Percentiles rank a stretch among this genome's conserved stretches.
phyloP scores from a whole-genome alignment of 768 basidiomycete species.

The Agaricus blazei region DNA sequence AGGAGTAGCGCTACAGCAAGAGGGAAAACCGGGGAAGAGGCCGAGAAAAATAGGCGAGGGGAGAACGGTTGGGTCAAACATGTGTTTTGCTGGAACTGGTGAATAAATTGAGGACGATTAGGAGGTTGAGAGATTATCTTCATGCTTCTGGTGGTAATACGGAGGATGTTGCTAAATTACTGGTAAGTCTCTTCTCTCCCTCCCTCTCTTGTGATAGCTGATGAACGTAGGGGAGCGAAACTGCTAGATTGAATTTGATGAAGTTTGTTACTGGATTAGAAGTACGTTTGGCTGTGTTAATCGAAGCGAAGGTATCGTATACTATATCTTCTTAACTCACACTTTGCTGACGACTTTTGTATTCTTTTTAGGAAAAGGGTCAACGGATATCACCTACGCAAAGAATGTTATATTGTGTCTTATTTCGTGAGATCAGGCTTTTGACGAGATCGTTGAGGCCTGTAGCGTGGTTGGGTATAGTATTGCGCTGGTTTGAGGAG shows the following conservation, averaged over 20 bases:
- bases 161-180: not conserved
- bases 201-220: not conserved
- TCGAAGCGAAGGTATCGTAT: constrained; percentile 49
- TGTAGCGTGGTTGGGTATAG: constrained; percentile 45
- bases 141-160: not conserved
- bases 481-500: constrained; percentile 39
- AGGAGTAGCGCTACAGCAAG: constrained; percentile 30
- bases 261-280: constrained; percentile 57
- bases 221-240: constrained; percentile 23
- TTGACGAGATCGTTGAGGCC: constrained; percentile 58
- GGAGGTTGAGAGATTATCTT: constrained; percentile 33
- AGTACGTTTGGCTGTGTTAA: constrained; percentile 44
- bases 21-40: constrained; percentile 6
- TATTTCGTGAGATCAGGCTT: constrained; percentile 63
- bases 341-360: not conserved
- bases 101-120: constrained; percentile 37
- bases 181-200: constrained; percentile 21
- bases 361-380: constrained; percentile 44
- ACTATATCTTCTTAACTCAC: not conserved
- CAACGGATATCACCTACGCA: constrained; percentile 49
- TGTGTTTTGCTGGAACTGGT: constrained; percentile 61
- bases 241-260: constrained; percentile 22
- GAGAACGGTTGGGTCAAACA: constrained; percentile 56
- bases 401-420: constrained; percentile 50
- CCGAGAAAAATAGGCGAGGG: constrained; percentile 19